These are phyloP conservation scores for Massariosphaeria phaeospora DNA, from an alignment of 495 filamentous ascomycete genomes.

Conservation along the genomic window DNA sequence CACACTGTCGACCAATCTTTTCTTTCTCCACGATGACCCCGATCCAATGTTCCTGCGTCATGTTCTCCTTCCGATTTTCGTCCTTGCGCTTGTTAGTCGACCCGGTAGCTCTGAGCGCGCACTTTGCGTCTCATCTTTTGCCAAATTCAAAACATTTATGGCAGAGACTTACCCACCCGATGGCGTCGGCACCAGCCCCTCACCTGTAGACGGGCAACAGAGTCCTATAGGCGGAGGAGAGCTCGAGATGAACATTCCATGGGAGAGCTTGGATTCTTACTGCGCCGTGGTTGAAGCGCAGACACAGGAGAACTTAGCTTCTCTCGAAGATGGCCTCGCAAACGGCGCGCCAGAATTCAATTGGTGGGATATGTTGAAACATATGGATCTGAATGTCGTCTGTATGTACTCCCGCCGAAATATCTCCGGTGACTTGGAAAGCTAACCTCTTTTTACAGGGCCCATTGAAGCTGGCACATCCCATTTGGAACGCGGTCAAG, in stretches of 20 bases:
- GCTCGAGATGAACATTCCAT: constrained; percentile 9
- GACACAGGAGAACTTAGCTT: neutral
- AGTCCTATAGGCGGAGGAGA: constrained; percentile 11
- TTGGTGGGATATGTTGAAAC: constrained; percentile 23
- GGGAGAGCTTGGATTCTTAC: constrained; percentile 20
- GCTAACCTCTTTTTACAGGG: constrained; percentile 3
- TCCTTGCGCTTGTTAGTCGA: constrained; percentile 15
- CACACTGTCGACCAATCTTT: neutral
- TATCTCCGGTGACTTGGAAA: too few relatives aligned
- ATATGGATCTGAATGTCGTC: neutral
- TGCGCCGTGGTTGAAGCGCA: neutral
- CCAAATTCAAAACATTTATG: constrained; percentile 12
- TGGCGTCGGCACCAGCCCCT: neutral
- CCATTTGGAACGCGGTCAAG: constrained; percentile 17
- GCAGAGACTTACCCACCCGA: constrained; percentile 1
- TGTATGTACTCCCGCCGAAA: constrained; percentile 18
- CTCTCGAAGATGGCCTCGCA: neutral
- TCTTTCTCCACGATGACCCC: neutral
- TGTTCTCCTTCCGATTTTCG: constrained; percentile 10
- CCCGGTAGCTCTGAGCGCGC: constrained; percentile 4
- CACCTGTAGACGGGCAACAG: constrained; percentile 6
- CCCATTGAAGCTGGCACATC: constrained; percentile 15
- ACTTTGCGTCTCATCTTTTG: constrained; percentile 11
- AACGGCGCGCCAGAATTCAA: constrained; percentile 19
- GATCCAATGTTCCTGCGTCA: constrained; percentile 2